These are phyloP conservation scores for Funneliformis geosporum DNA, from an alignment of 192 early-diverging fungal species.

Conservation along the genomic window DNA sequence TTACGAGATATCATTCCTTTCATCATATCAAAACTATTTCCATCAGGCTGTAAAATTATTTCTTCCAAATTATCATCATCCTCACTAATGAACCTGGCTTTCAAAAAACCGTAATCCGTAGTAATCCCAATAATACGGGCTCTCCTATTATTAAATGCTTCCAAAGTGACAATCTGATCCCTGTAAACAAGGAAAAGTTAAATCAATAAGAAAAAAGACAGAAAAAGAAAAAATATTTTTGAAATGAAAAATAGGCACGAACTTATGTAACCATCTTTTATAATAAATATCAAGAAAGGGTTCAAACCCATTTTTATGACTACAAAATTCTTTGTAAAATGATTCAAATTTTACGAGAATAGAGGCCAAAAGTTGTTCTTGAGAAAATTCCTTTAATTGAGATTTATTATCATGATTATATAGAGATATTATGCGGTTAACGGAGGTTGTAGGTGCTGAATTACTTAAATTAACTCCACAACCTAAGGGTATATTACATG, in stretches of 20 bases:
- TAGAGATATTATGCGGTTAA: slow-evolving; percentile 77
- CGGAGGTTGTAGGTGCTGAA: slow-evolving; percentile 77
- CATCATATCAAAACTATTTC: slow-evolving; percentile 98
- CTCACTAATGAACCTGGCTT: slow-evolving; percentile 63
- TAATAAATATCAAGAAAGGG: slow-evolving; percentile 83
- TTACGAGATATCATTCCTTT: slow-evolving; percentile 71
- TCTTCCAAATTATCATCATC: slow-evolving; percentile 27
- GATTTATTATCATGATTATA: slow-evolving; percentile 55
- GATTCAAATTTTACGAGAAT: slow-evolving; percentile 74
- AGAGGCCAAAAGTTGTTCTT: slow-evolving; percentile 67
- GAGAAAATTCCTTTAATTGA: slow-evolving; percentile 55
- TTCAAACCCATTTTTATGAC: slow-evolving; percentile 57
- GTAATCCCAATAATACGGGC: slow-evolving; percentile 81
- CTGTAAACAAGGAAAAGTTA: slow-evolving; percentile 34
- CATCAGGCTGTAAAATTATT: slow-evolving; percentile 89
- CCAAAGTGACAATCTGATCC: slow-evolving; percentile 66
- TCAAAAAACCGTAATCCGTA: slow-evolving; percentile 69
- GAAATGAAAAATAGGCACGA: slow-evolving; percentile 32
- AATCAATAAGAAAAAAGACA: background rate
- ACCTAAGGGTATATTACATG: slow-evolving; percentile 43
- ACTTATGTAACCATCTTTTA: slow-evolving; percentile 82
- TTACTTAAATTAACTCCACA: slow-evolving; percentile 90
- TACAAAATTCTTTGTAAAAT: slow-evolving; percentile 73
- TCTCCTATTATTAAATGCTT: slow-evolving; percentile 54
- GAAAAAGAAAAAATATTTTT: no score